Percentiles rank a stretch among this genome's conserved stretches.
phyloP scores from a whole-genome alignment of 2,329 filamentous ascomycete species.

The Cephalotrichum gorgonifer region DNA sequence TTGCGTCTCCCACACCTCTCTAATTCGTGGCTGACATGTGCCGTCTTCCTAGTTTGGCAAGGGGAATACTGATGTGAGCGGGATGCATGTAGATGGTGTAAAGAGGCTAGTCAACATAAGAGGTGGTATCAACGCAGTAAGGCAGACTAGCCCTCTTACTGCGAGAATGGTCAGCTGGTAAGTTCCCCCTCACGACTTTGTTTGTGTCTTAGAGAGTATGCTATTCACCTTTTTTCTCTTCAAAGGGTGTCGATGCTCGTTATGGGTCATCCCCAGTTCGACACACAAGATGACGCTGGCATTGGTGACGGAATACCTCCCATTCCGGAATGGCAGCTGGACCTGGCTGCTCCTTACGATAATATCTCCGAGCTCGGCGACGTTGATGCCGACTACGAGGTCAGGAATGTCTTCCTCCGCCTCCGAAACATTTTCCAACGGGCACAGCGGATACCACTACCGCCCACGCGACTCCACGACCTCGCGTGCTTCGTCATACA shows the following conservation, averaged over 20 bases:
- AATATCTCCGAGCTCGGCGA: conserved; percentile 8
- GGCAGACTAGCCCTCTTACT: conserved; percentile 38
- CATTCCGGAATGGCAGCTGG: conserved; percentile 35
- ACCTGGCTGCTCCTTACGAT: conserved; percentile 7
- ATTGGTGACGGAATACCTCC: conserved; percentile 37
- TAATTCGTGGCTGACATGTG: not conserved
- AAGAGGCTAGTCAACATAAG: conserved; percentile 36
- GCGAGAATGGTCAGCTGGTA: conserved; percentile 46
- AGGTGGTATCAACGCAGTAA: conserved; percentile 38
- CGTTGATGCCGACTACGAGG: conserved; percentile 20
- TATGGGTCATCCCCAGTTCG: conserved; percentile 40
- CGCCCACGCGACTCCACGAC: conserved; percentile 38
- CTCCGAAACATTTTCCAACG: conserved; percentile 31
- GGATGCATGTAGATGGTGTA: conserved; percentile 38
- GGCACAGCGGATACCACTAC: conserved; percentile 15
- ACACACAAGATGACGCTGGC: conserved; percentile 36
- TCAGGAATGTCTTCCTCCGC: conserved; percentile 28
- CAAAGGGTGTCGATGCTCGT: conserved; percentile 48
- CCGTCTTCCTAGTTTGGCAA: conserved; percentile 35
- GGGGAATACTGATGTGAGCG: conserved; percentile 30
- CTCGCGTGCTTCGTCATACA: conserved; percentile 44
- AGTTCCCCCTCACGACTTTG: conserved; percentile 11
- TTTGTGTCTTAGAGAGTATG: too few species aligned
- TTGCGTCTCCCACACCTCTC: not conserved
- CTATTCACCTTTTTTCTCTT: not conserved